Evolutionary conservation across 2,329 filamentous ascomycete genomes (phyloP), one percentile per base, ranked within the genome.

Genomic region (Pseudogymnoascus sp.): DNA sequence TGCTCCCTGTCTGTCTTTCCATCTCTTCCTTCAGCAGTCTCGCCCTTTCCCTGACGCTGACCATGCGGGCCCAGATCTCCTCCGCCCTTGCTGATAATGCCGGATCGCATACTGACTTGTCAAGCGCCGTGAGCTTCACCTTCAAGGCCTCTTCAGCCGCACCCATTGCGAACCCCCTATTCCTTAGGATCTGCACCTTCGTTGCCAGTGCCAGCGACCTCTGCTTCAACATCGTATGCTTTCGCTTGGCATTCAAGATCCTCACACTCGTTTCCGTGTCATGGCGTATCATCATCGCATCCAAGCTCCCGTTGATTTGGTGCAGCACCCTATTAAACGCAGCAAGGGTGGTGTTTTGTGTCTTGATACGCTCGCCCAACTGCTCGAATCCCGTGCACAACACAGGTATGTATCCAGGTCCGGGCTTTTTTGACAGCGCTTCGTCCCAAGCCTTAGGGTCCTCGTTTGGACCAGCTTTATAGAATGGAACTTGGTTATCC

Each of bases 21-120:
- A 91, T 81, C 78, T 95, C 90, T 69, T 84, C 85, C 71, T 88
- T 88, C 68, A 96, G 75, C 70, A 86, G 83, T 68, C 88, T 84
- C 22, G 89, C 88, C 67, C 91, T 85, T 65, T 89, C 89, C 67
- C 89, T 81, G 59, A 95, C 78, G 38, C 88, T 84, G 59, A 92
- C 88, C 77, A 95, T 84, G 53, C 90, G 81, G 67, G 90, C 91
- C 90, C 90, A 95, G 50, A 95, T 85, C 78, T 95, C 90, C 75
- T 95, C 91, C 72, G 91, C 88, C 68, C 89, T 80, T 2, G 89
- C 90, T 38, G 84, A 84, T 62, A 93, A 81, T 6, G 87, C 86
- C 6, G 91, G 90, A 71, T 95, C 90, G 67, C 87, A 85, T 28
- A 91, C 84, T 60, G 81, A 80, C 70, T 85, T 84, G 73, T 93